Percentiles rank a stretch among this genome's conserved stretches.
These are phyloP conservation scores for Smithsoniella earleae DNA, from an alignment of 163 green algal species.

Conservation along the genomic window DNA sequence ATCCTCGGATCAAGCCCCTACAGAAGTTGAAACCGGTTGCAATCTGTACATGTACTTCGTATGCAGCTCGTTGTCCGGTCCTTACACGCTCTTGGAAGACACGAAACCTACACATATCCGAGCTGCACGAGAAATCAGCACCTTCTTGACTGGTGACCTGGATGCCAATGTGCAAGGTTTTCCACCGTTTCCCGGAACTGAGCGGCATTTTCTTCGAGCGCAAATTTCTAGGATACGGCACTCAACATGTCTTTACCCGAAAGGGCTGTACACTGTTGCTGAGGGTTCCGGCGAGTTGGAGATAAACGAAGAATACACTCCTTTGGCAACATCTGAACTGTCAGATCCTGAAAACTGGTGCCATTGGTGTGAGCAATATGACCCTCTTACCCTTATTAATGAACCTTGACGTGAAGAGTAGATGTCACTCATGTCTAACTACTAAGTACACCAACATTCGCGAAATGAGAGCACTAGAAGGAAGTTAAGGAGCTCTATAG, in stretches of 20 bases:
- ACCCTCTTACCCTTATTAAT: no score
- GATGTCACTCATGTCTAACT: no score
- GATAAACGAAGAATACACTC: conserved; percentile 14
- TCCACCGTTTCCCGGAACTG: conserved; percentile 5
- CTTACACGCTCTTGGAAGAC: conserved; percentile 2
- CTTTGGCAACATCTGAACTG: not conserved
- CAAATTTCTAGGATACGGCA: conserved; percentile 19
- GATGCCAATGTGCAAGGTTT: conserved; percentile 5
- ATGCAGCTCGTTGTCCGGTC: not conserved
- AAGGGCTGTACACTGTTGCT: not conserved
- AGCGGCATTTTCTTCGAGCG: conserved; percentile 13
- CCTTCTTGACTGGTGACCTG: conserved; percentile 11
- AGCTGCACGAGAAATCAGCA: not conserved
- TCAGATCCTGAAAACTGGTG: not conserved
- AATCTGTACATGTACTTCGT: conserved; percentile 29
- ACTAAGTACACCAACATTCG: no score
- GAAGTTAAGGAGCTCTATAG: no score
- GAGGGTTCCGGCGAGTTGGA: conserved; percentile 10
- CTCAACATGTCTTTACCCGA: not conserved
- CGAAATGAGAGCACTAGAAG: no score
- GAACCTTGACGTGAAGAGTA: no score
- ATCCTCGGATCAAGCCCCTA: not conserved
- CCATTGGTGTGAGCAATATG: conserved; percentile 27
- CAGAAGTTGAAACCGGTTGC: not conserved
- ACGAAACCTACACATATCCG: not conserved